Evolutionary conservation across 306 rosid species (phyloP).

Genomic region (Malus asiatica): DNA sequence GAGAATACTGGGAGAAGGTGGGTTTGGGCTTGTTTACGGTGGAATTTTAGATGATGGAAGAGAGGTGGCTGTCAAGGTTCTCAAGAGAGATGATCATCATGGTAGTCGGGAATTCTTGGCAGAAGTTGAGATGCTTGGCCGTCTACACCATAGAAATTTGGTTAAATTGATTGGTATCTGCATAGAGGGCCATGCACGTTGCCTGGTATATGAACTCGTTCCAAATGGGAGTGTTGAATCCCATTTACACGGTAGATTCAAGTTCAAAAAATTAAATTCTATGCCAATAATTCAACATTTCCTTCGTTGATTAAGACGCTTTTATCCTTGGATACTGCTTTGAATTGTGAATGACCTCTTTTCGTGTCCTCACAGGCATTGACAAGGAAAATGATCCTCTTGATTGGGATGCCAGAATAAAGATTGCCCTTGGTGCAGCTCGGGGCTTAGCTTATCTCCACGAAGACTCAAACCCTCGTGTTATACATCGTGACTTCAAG

Average conservation of each 20-base stretch:
- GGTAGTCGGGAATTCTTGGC: slow-evolving; percentile 95
- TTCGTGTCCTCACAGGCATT: slow-evolving; percentile 41
- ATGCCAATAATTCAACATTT: neutral
- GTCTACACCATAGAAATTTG: slow-evolving; percentile 88
- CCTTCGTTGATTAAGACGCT: neutral
- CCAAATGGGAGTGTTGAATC: slow-evolving; percentile 98
- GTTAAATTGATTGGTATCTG: slow-evolving; percentile 84
- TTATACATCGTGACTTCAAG: slow-evolving; percentile 92
- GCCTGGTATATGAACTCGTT: slow-evolving; percentile 88
- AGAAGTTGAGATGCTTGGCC: slow-evolving; percentile 97
- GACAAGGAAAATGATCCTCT: slow-evolving; percentile 80
- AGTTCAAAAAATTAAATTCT: slow-evolving; percentile 5
- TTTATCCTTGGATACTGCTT: neutral
- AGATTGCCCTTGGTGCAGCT: slow-evolving; percentile 95
- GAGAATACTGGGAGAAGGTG: slow-evolving; percentile 97
- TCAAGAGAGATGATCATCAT: slow-evolving; percentile 75
- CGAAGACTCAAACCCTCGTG: slow-evolving; percentile 94
- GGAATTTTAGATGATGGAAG: slow-evolving; percentile 77
- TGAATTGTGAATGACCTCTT: neutral
- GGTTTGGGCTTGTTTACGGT: slow-evolving; percentile 83
- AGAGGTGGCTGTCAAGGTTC: slow-evolving; percentile 86
- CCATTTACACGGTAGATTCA: slow-evolving; percentile 72
- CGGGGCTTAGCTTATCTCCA: slow-evolving; percentile 89
- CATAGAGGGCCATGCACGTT: slow-evolving; percentile 69
- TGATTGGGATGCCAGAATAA: slow-evolving; percentile 84